Percentiles rank a stretch among this genome's conserved stretches.
Conservation (phyloP, 1,139 yeast genomes). For the Magnusiomyces tetraspermus region DNA sequence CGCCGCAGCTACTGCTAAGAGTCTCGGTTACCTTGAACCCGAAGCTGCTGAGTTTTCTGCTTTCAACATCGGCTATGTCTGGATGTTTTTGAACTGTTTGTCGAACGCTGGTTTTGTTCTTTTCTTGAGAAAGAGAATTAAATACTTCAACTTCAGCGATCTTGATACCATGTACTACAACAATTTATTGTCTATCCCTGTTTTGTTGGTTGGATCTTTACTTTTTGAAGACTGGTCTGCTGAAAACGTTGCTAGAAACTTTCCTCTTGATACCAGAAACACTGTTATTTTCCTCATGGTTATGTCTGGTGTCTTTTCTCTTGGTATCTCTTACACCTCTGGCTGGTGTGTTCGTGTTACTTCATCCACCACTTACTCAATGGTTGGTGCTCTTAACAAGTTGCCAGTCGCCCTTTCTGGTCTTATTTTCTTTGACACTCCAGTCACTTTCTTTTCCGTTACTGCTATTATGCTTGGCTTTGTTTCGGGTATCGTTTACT, state of each 20-base stretch:
- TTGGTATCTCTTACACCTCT: slow-evolving; percentile 95
- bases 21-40: slow-evolving; percentile 22
- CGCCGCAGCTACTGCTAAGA: slow-evolving; percentile 30
- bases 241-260: slow-evolving; percentile 61
- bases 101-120: slow-evolving; percentile 90
- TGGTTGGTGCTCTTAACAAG: slow-evolving; percentile 98
- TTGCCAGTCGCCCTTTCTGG: slow-evolving; percentile 96
- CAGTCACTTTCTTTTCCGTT: slow-evolving; percentile 85
- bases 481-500: slow-evolving; percentile 87
- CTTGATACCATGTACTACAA: slow-evolving; percentile 98
- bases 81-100: slow-evolving; percentile 94
- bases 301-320: slow-evolving; percentile 86
- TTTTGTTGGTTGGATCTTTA: slow-evolving; percentile 64
- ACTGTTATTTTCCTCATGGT: slow-evolving; percentile 74
- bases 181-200: slow-evolving; percentile 85
- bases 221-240: slow-evolving; percentile 88
- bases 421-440: slow-evolving; percentile 85
- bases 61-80: slow-evolving; percentile 70
- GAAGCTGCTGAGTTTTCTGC: slow-evolving; percentile 4
- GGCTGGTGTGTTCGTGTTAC: slow-evolving; percentile 99
- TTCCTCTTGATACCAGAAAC: slow-evolving; percentile 61
- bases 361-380: slow-evolving; percentile 93
- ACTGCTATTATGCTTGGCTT: slow-evolving; percentile 88
- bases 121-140: slow-evolving; percentile 93
- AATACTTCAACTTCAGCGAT: slow-evolving; percentile 93